Evolutionary conservation across 768 basidiomycete species (phyloP).

Genomic region (Lactarius trivialis): DNA sequence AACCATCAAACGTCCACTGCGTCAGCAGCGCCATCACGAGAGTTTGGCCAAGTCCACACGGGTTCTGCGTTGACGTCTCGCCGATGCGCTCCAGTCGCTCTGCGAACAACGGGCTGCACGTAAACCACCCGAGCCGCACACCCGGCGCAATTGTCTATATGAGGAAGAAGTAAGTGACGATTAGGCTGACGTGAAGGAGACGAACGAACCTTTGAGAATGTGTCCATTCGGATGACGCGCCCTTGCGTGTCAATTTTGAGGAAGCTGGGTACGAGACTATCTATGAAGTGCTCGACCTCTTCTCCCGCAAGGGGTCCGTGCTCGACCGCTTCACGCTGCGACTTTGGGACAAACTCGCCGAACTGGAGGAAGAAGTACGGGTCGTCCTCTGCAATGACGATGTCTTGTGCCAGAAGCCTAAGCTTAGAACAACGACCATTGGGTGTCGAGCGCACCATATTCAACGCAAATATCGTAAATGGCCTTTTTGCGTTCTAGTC

Average conservation of each 20-base stretch:
- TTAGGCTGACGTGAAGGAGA: background rate
- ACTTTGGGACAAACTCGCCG: slow-evolving; percentile 45
- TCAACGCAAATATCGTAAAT: slow-evolving; percentile 81
- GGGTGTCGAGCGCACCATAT: slow-evolving; percentile 43
- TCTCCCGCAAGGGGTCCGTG: slow-evolving; percentile 25
- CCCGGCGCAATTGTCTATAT: slow-evolving; percentile 71
- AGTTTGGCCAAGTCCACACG: slow-evolving; percentile 67
- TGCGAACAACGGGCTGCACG: slow-evolving; percentile 66
- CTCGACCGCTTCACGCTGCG: slow-evolving; percentile 26
- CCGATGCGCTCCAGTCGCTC: slow-evolving; percentile 65
- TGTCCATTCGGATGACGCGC: slow-evolving; percentile 77
- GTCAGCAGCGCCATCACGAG: slow-evolving; percentile 55
- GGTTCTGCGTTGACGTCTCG: slow-evolving; percentile 63
- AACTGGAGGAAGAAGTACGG: slow-evolving; percentile 75
- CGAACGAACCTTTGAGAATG: slow-evolving; percentile 58
- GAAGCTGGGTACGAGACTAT: slow-evolving; percentile 54
- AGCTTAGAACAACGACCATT: background rate
- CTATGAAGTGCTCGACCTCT: slow-evolving; percentile 43
- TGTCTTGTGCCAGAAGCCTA: slow-evolving; percentile 34
- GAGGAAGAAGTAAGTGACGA: slow-evolving; percentile 6
- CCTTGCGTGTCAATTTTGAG: slow-evolving; percentile 71
- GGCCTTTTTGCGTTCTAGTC: slow-evolving; percentile 55
- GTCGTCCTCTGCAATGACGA: slow-evolving; percentile 80
- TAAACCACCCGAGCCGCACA: slow-evolving; percentile 73
- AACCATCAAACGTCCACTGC: slow-evolving; percentile 66